Evolutionary conservation across 164 flowering plant species (phyloP), one percentile per base, ranked within the genome.

Genomic region (Nelumbo lutea): DNA sequence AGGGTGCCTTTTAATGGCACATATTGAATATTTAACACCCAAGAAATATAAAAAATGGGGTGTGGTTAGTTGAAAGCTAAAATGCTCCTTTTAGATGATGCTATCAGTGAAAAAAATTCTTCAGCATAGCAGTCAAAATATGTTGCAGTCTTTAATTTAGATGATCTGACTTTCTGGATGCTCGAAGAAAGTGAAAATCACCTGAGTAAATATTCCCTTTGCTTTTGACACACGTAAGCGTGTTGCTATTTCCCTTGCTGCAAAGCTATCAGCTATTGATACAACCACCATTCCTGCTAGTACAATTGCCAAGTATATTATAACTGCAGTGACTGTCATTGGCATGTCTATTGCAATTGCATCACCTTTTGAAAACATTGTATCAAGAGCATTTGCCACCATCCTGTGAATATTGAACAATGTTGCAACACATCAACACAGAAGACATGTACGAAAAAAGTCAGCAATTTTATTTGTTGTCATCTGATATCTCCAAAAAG

Each of bases 171-270:
- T 14, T 15, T 55, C 15, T 48, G 48, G 27, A 14, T 15, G 0
- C n/a, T 63, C 8, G 45, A 15, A n/a, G 9, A 4, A n/a, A 40
- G 50, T 14, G 53, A 44, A 44, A n/a, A 10, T 60, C 41, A 89
- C 97, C 98, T 95, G 97, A 61, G 98, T 90, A 69, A 95, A 95
- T 72, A 95, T 82, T 9, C 85, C 99, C 84, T 90, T 92, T n/a
- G 96, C 97, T 64, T 84, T 83, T 11, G 98, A 85, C 43, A 92
- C 82, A 10, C 82, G 88, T 76, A 95, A 81, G 43, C 97, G 97
- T 4, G 83, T 81, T 53, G 94, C 91, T 70, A 95, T 90, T 82
- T 95, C 98, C 79, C 83, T 85, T 1, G 93, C 75, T 5, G 86
- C 90, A 82, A 95, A 95, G 76, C 99, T 95, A 70, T 95, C 99